Percentiles rank a stretch among this genome's conserved stretches.
These are phyloP conservation scores for Pseudevernia furfuracea DNA, from an alignment of 495 filamentous ascomycete species.

Conservation along the genomic window DNA sequence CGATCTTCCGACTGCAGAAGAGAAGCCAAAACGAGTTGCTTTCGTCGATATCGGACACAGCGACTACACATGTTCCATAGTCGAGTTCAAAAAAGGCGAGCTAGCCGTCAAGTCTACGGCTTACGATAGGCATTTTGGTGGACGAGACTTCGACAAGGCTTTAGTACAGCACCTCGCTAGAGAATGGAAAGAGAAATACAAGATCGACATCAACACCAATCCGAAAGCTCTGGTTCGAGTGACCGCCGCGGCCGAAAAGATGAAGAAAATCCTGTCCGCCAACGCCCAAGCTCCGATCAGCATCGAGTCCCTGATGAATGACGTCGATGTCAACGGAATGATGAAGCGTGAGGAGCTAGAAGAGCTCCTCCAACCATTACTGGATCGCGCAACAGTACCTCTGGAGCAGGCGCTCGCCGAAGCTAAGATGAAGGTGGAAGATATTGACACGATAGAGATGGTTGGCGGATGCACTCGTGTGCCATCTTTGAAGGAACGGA, in stretches of 20 bases:
- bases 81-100: constrained; percentile 97
- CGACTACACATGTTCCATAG: constrained; percentile 89
- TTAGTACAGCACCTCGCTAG: constrained; percentile 88
- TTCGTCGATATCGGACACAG: constrained; percentile 96
- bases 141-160: constrained; percentile 92
- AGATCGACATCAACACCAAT: constrained; percentile 82
- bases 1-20: constrained; percentile 79
- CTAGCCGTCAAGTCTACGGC: constrained; percentile 87
- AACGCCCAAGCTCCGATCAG: constrained; percentile 90
- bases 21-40: constrained; percentile 85
- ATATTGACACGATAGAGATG: constrained; percentile 91
- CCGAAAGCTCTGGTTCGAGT: constrained; percentile 83
- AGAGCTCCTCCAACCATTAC: constrained; percentile 75
- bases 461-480: constrained; percentile 94
- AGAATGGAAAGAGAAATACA: constrained; percentile 91
- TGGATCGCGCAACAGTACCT: constrained; percentile 63
- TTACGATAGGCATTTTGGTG: constrained; percentile 93
- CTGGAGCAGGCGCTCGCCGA: constrained; percentile 88
- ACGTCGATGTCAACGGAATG: constrained; percentile 81
- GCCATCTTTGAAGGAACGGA: constrained; percentile 80
- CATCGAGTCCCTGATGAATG: constrained; percentile 98
- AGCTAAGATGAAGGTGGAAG: constrained; percentile 78
- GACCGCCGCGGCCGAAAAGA: constrained; percentile 81
- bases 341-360: constrained; percentile 94
- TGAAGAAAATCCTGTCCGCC: constrained; percentile 98